A percentile compares a stretch with the other conserved stretches of the same genome.
Conservation (phyloP, 164 flowering plant species). For the Chloranthus sessilifolius region DNA sequence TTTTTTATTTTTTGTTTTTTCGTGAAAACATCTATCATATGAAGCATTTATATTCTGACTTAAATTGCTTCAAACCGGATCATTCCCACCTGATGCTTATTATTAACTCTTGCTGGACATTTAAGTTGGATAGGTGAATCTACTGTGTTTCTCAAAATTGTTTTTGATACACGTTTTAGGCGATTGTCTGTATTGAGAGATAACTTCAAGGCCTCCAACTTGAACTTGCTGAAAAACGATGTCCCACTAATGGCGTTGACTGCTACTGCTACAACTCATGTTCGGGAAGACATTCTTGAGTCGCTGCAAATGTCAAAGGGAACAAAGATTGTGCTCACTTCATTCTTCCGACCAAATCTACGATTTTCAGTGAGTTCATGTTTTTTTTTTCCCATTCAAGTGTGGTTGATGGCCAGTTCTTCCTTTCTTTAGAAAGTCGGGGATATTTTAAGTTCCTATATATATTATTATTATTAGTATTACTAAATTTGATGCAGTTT, state of each 20-base stretch:
- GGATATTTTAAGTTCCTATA: no score
- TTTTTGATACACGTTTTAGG: constrained; percentile 33
- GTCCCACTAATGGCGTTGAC: constrained; percentile 94
- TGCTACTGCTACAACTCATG: constrained; percentile 82
- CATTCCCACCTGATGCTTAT: not conserved
- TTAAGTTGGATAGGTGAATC: not conserved
- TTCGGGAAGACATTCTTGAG: constrained; percentile 70
- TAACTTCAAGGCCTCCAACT: constrained; percentile 45
- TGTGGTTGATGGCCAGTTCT: not conserved
- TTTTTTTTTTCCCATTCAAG: constrained; percentile 1
- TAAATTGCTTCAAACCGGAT: not conserved
- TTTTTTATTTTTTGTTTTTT: not conserved
- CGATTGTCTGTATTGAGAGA: constrained; percentile 66
- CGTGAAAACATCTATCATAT: no score
- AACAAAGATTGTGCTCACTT: constrained; percentile 67
- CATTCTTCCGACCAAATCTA: constrained; percentile 85
- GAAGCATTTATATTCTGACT: not conserved
- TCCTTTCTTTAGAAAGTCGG: not conserved
- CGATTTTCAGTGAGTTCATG: constrained; percentile 60
- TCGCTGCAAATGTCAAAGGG: constrained; percentile 67
- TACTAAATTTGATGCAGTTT: no score
- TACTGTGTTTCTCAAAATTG: not conserved
- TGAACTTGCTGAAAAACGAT: constrained; percentile 52
- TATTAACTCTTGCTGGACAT: not conserved
- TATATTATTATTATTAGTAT: no score